A percentile compares a stretch with the other conserved stretches of the same genome.
Evolutionary conservation across 768 basidiomycete genomes (phyloP).

Genomic region (Naematelia aurantialba): DNA sequence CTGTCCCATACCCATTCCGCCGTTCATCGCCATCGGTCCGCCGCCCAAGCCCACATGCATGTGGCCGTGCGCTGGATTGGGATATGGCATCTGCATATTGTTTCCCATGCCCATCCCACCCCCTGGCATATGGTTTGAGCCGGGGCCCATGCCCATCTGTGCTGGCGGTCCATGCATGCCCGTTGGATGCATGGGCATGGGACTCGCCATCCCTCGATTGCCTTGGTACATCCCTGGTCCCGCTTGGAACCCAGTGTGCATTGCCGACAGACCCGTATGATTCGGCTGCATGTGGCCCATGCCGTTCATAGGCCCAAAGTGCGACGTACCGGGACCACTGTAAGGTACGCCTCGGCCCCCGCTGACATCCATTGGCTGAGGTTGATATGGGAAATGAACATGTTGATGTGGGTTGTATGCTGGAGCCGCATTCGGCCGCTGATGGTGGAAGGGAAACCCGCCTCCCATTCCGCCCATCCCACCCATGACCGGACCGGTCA

Average conservation of each 20-base stretch:
- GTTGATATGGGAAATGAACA: constrained; percentile 40
- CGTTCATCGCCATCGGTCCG: constrained; percentile 28
- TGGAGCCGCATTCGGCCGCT: constrained; percentile 9
- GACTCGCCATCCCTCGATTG: constrained; percentile 12
- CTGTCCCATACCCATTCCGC: constrained; percentile 55
- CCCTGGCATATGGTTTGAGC: constrained; percentile 12
- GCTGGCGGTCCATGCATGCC: constrained; percentile 7
- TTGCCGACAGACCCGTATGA: constrained; percentile 33
- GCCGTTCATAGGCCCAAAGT: constrained; percentile 17
- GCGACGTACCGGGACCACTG: constrained; percentile 27
- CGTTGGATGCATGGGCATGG: constrained; percentile 2
- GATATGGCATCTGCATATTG: constrained; percentile 14
- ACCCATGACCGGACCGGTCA: constrained; percentile 15
- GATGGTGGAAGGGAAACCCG: constrained; percentile 15
- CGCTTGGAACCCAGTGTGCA: constrained; percentile 10
- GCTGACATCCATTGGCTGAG: constrained; percentile 32
- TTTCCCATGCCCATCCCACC: constrained; percentile 14
- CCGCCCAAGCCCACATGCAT: constrained; percentile 30
- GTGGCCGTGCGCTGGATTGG: constrained; percentile 23
- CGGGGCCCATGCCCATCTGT: constrained; percentile 18
- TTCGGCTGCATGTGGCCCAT: constrained; percentile 23
- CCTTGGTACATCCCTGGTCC: constrained; percentile 12
- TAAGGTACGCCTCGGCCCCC: constrained; percentile 33
- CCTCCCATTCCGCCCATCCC: constrained; percentile 11
- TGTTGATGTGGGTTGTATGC: constrained; percentile 43